Conservation (phyloP, 2,329 filamentous ascomycete genomes). For the Penicillium sp. region DNA sequence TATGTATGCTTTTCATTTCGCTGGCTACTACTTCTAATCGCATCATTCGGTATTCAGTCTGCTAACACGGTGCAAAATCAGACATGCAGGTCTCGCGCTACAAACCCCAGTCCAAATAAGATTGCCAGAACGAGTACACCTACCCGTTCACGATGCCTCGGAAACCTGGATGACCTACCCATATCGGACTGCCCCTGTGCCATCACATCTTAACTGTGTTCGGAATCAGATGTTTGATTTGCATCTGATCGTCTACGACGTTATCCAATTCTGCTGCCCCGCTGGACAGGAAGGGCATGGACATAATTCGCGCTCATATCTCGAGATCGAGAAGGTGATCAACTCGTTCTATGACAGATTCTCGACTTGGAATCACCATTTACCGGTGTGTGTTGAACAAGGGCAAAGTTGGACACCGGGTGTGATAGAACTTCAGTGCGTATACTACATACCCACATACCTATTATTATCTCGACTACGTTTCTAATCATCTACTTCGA, state of each 20-base stretch:
- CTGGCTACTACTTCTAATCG: background rate
- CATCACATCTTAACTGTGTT: slow-evolving; percentile 11
- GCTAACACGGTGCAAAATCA: background rate
- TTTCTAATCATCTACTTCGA: background rate
- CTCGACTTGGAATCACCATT: background rate
- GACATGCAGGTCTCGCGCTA: slow-evolving; percentile 8
- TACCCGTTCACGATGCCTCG: slow-evolving; percentile 1
- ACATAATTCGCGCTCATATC: background rate
- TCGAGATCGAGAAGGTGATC: slow-evolving; percentile 1
- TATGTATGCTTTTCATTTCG: slow-evolving; percentile 9
- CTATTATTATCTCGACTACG: background rate
- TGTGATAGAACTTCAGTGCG: slow-evolving; percentile 11
- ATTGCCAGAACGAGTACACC: slow-evolving; percentile 1
- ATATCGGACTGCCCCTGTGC: background rate
- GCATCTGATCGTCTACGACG: slow-evolving; percentile 14
- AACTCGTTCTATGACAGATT: slow-evolving; percentile 3
- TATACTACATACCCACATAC: background rate
- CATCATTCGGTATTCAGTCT: background rate
- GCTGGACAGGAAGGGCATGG: background rate
- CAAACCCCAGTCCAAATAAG: slow-evolving; percentile 7
- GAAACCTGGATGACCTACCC: slow-evolving; percentile 13
- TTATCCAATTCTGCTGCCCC: slow-evolving; percentile 4
- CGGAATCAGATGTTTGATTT: slow-evolving; percentile 12
- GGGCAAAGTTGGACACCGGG: slow-evolving; percentile 9
- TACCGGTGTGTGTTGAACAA: slow-evolving; percentile 8